These are phyloP conservation scores for Aspergillus sparsus DNA, from an alignment of 495 filamentous ascomycete genomes.

Conservation along the genomic window DNA sequence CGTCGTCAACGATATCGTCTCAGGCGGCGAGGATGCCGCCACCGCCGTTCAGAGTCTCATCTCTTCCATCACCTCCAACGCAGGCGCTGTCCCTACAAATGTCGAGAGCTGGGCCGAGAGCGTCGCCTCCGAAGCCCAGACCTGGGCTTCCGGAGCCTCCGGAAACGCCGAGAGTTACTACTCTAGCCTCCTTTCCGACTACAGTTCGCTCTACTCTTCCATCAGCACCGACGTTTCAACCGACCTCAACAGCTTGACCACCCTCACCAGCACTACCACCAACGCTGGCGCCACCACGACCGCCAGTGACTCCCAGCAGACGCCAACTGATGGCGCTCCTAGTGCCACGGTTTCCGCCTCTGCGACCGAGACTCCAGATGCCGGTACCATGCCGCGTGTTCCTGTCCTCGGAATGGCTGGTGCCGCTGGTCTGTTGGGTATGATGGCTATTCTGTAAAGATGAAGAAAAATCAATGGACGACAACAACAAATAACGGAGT, in stretches of 20 bases:
- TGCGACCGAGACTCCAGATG: neutral
- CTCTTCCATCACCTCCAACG: constrained; percentile 14
- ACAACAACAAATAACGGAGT: neutral
- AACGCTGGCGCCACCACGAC: constrained; percentile 6
- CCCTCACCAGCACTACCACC: constrained; percentile 18
- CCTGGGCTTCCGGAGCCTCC: constrained; percentile 13
- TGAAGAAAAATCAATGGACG: too few relatives aligned
- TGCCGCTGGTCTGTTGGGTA: constrained; percentile 37
- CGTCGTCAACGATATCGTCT: constrained; percentile 17
- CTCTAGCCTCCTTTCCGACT: constrained; percentile 18
- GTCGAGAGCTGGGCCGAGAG: constrained; percentile 20
- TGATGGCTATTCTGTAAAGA: constrained; percentile 44
- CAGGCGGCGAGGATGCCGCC: constrained; percentile 16
- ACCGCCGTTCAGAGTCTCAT: constrained; percentile 15
- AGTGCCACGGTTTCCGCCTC: neutral
- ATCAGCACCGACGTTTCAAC: constrained; percentile 13
- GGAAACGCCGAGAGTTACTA: constrained; percentile 21
- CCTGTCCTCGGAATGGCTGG: constrained; percentile 30
- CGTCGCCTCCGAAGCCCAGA: constrained; percentile 23
- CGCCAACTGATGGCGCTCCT: neutral
- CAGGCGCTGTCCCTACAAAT: constrained; percentile 16
- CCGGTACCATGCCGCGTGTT: constrained; percentile 22
- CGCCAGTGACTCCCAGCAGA: constrained; percentile 7
- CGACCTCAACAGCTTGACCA: constrained; percentile 5
- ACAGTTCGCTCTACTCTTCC: constrained; percentile 24